Base-by-base conservation (phyloP, 768 basidiomycete species). In the Trametes maxima region DNA sequence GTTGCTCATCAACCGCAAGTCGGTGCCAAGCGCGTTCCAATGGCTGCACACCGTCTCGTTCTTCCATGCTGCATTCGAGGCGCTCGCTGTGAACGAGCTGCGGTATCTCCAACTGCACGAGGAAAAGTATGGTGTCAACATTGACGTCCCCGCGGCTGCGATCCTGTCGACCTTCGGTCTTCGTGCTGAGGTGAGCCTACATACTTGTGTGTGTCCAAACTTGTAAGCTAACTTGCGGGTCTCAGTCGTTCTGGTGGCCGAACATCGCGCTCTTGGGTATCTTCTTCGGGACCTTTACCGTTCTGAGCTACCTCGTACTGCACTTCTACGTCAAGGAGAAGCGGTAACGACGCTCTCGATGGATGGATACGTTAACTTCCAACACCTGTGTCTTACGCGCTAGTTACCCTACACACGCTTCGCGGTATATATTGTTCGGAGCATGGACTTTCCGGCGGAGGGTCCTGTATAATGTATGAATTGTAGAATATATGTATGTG, bases 61-160 rank as follows among this genome's bases (percentile, higher is more conserved):
- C 82, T 99, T 97, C 88, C 97, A 99, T 77, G 96, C 97, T 22
- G 97, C 93, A 0, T 98, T 95, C 67, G 97, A 99, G 76, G 95
- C 92, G 0, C 82, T 99, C 40, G 88, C 95, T n/a, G 97, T 99
- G 59, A 99, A 98, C 72, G 97, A 99, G 74, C 79, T 99, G 59
- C 82, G 95, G 51, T 98, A 97, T 75, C 77, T 98, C 28, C 92
- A 95, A 70, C 78, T 99, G 37, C 94, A 93, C 72, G 94, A 99
- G 71, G 84, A 88, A 65, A 92, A 97, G 92, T 98, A 95, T 72
- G 97, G 97, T 28, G 90, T 99, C 2, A 97, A 98, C 69, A 80
- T 99, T 45, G 95, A 98, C 69, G 88, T 99, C 0, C 96, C 97
- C 0, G 94, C 95, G 5, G 96, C 97, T 0, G 91, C 94, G 2